Evolutionary conservation across 345 rosid genomes (phyloP), one percentile per base, ranked within the genome.

Genomic region (Kandelia obovata): DNA sequence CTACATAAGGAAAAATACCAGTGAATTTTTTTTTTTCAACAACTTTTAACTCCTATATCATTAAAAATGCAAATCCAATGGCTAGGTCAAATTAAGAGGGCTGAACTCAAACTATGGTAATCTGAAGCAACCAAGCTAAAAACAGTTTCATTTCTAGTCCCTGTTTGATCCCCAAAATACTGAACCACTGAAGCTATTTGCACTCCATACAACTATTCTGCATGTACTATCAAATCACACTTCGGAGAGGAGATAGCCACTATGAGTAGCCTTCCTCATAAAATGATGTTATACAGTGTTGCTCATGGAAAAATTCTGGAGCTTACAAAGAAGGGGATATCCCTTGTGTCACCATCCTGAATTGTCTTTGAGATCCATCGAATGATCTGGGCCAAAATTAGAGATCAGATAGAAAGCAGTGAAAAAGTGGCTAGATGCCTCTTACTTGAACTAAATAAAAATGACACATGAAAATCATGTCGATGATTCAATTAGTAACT

Each of bases 301-400:
- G 52, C 11, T 23, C 30, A 57, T 47, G 9, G 11, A 27, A 57
- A 68, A 67, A 20, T 6, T 60, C 46, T 43, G 68, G 66, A 58
- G 60, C 85, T 79, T 87, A 94, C 98, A 76, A 82, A 89, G 81
- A 83, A 86, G 9, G 96, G 97, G 62, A 94, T 86, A 70, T 94
- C 86, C 71, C 78, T 81, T 74, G 87, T 77, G 79, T 94, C 98
- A 39, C 98, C 97, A 69, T 94, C 98, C 74, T 81, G 80, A 57
- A 94, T 81, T 78, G 86, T 94, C 73, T 73, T 81, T 4, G 98
- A 83, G 43, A 88, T 83, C 97, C 98, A 94, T 64, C 69, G 67
- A 39, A 83, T 82, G 69, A 94, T 89, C 97, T 92, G 87, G 60
- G 68, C 65, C 69, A 73, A 53, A 43, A 66, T 59, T 31, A 69